Evolutionary conservation across 345 rosid genomes (phyloP).

Genomic region (Firmiana major): DNA sequence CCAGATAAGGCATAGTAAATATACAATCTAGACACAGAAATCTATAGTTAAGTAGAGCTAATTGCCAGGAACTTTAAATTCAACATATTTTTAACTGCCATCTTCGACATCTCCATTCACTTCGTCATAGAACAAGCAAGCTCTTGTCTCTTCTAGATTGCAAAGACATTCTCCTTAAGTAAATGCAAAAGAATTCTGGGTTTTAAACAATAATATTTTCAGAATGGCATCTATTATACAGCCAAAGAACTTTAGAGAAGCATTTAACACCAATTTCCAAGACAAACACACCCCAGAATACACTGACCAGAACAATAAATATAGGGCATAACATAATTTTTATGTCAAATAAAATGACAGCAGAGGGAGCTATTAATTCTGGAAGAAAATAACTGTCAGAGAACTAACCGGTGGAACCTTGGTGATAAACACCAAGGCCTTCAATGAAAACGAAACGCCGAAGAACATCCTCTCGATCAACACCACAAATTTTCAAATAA

Average conservation of each 20-base stretch:
- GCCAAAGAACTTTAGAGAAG: not conserved
- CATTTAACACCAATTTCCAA: not conserved
- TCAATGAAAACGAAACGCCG: constrained; percentile 78
- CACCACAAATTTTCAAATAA: constrained; percentile 65
- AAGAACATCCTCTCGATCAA: constrained; percentile 68
- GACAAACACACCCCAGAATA: not conserved
- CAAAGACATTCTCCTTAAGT: not conserved
- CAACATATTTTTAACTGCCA: not conserved
- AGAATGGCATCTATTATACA: not conserved
- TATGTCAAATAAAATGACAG: not conserved
- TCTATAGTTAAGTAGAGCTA: not conserved
- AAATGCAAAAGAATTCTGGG: not conserved
- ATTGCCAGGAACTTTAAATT: not conserved
- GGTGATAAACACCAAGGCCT: constrained; percentile 74
- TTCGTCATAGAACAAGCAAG: not conserved
- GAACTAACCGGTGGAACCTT: constrained; percentile 77
- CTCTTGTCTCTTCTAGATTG: not conserved
- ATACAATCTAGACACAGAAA: not conserved
- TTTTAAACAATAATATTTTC: not conserved
- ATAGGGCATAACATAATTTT: not conserved
- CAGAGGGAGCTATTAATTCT: not conserved
- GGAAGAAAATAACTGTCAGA: not conserved
- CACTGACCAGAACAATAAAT: not conserved
- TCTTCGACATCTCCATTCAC: not conserved
- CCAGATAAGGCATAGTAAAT: not conserved